Percentiles rank a stretch among this genome's conserved stretches.
Evolutionary conservation across 345 rosid genomes (phyloP).

Genomic region (Carallia pectinifolia): DNA sequence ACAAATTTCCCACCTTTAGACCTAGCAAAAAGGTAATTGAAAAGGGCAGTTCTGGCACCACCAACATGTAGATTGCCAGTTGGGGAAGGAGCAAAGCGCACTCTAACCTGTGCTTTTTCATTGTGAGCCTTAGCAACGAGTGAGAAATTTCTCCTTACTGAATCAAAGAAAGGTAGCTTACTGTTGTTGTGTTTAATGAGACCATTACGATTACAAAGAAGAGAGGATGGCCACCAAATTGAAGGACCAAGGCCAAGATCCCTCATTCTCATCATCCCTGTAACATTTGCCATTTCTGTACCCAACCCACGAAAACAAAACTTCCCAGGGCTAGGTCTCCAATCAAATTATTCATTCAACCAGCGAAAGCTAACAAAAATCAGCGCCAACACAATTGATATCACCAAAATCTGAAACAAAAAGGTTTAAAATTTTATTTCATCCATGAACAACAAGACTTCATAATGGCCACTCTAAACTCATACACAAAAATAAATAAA

Average conservation of each 20-base stretch:
- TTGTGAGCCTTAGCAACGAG: slow-evolving; percentile 29
- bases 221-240: slow-evolving; percentile 15
- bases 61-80: slow-evolving; percentile 97
- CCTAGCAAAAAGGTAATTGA: slow-evolving; percentile 92
- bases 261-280: slow-evolving; percentile 53
- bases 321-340: slow-evolving; percentile 3
- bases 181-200: not conserved
- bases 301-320: not conserved
- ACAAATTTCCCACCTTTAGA: slow-evolving; percentile 90
- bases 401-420: slow-evolving; percentile 9
- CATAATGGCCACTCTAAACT: no score
- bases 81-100: slow-evolving; percentile 97
- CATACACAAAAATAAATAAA: no score
- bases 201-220: not conserved
- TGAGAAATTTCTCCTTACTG: slow-evolving; percentile 16
- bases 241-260: slow-evolving; percentile 41
- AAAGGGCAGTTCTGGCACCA: slow-evolving; percentile 97
- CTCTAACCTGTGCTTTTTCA: slow-evolving; percentile 51
- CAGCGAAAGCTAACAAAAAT: not conserved
- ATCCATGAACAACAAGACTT: no score
- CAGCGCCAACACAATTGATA: slow-evolving; percentile 1
- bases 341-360: not conserved
- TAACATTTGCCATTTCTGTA: slow-evolving; percentile 44
- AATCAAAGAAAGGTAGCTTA: slow-evolving; percentile 1
- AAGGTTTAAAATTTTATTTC: not conserved